Percentiles rank a stretch among this genome's conserved stretches.
Conservation (phyloP, 1,139 yeast species). For the Hansenula sp. region DNA sequence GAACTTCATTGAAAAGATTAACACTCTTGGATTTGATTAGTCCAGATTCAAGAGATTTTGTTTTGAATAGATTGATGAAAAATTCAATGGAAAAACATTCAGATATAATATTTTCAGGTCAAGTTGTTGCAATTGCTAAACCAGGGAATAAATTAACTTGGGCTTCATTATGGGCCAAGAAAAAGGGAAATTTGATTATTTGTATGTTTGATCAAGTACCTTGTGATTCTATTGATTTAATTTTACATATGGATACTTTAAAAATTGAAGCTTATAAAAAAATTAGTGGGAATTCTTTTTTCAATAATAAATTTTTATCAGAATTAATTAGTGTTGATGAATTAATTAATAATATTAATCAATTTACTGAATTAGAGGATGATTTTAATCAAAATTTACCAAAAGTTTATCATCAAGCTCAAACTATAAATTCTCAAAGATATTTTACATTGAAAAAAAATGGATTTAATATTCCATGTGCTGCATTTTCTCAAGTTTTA, state of each 20-base stretch:
- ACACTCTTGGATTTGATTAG: conserved; percentile 76
- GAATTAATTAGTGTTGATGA: conserved; percentile 22
- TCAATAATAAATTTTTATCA: conserved; percentile 19
- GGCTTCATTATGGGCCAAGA: conserved; percentile 88
- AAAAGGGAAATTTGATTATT: conserved; percentile 63
- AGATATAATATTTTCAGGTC: conserved; percentile 52
- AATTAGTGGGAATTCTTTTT: conserved; percentile 27
- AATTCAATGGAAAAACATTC: conserved; percentile 22
- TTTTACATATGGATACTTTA: conserved; percentile 17
- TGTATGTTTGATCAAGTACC: conserved; percentile 88
- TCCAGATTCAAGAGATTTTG: conserved; percentile 66
- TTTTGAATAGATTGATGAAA: conserved; percentile 46
- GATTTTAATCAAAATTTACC: conserved; percentile 30
- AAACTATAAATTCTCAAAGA: conserved; percentile 47
- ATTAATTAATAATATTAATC: conserved; percentile 25
- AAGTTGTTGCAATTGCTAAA: conserved; percentile 44
- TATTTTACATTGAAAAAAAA: conserved; percentile 56
- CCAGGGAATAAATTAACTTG: conserved; percentile 53
- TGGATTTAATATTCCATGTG: conserved; percentile 56
- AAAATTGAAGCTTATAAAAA: conserved; percentile 19
- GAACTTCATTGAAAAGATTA: conserved; percentile 54
- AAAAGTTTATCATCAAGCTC: conserved; percentile 33
- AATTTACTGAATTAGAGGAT: conserved; percentile 22
- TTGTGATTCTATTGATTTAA: conserved; percentile 70
- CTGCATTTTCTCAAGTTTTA: conserved; percentile 57